Evolutionary conservation across 345 rosid genomes (phyloP), one percentile per base, ranked within the genome.

Genomic region (Combretum micranthum): DNA sequence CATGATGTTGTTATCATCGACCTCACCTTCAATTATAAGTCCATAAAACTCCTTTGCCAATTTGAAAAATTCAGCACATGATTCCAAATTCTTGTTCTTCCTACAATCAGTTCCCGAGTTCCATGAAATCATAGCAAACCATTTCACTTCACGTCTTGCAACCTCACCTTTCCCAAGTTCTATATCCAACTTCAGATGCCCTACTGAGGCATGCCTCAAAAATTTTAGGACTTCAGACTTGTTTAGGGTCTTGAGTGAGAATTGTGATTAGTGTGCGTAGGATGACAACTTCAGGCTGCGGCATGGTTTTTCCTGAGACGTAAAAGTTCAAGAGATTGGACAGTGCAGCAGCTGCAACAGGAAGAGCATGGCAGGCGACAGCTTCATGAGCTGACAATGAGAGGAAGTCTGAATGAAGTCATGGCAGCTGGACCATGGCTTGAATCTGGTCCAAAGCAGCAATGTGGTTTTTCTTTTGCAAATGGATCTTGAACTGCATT

Each of bases 361-460:
- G 70, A 74, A 82, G 85, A 52, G 85, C 86, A 53, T 59, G 83
- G 54, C 83, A 93, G 74, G 99, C 94, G 52, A 93, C 69, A 70
- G 99, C 97, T 80, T 93, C 99, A 74, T 93, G 99, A 2, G 97
- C 96, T 66, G 99, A 63, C 25, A 93, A 95, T 65, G 79, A 78
- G 47, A 93, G 77, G 71, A 77, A 89, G 56, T 89, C 92, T 44
- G 97, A 66, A 85, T 73, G 71, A 87, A 93, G 66, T 87, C 97
- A 43, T 80, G 83, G 78, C 90, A 85, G 49, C 73, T 57, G 39
- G 71, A 72, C n/a, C 91, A 93, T 85, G 47, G 77, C 80, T 53
- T 79, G 84, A 50, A 93, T 80, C 81, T 93, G 99, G 66, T 63
- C 65, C n/a, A 80, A 69, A 47, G 94, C 94, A 64, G 70, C 76